Evolutionary conservation across 305 asterid species (phyloP), one percentile per base, ranked within the genome.

Genomic region (Ilex paraguariensis): DNA sequence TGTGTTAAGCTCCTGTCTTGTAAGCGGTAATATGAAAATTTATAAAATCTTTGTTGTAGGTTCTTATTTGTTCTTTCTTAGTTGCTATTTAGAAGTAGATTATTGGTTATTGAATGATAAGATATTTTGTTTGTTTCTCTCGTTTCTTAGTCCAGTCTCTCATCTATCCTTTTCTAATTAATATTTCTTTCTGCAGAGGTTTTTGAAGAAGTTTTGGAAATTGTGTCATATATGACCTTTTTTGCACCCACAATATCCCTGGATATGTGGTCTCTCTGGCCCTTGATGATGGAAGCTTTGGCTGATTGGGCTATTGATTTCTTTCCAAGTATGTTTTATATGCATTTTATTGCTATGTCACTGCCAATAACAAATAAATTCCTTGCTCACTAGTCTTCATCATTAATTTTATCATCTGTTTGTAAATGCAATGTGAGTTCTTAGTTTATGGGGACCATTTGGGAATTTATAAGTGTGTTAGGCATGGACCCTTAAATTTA

Each of bases 201-300:
- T 42, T 88, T 83, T 59, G 99, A 94, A 80, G 99, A 94, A 81
- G 95, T 94, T 65, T 71, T 94, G 87, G 99, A 94, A 90, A 91
- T 94, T 14, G 98, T 91, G 59, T 91, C 98, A 2, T 94, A 94
- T 74, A 91, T 88, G 97, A 91, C 99, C 55, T 94, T 94, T 75
- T 94, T 86, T 79, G 83, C 97, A 11, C 99, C 99, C 30, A 83
- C 88, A 60, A 86, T 94, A 76, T 91, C 99, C 63, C 63, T 86
- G 83, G 98, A 88, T 45, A 91, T 94, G 98, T 94, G 99, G 98
- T 83, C 88, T 72, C 96, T 94, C 21, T 94, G 99, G 99, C 96
- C 97, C 53, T 80, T 94, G 68, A 81, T 94, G 95, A 91, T 91
- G 83, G 90, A 88, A 70, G 88, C 98, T 3, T 75, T 94, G 77